Percentiles rank a stretch among this genome's conserved stretches.
phyloP scores from a whole-genome alignment of 495 filamentous ascomycete genomes.

The Bacidia rubella region DNA sequence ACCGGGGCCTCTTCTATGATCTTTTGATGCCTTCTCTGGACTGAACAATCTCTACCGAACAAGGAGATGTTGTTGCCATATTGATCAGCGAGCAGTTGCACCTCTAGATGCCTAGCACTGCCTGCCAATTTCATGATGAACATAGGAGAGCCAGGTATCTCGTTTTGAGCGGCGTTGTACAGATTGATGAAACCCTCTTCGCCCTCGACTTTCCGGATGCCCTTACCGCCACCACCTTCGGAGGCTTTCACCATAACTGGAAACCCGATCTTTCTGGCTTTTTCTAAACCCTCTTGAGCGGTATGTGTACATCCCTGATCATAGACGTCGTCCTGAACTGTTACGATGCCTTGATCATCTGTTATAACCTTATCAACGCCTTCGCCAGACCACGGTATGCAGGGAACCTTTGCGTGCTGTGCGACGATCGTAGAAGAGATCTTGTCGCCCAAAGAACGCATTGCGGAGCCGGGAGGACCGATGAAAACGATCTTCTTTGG shows the following conservation, averaged over 20 bases:
- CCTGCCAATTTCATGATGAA: conserved; percentile 99
- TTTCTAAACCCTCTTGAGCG: conserved; percentile 75
- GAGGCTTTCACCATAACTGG: conserved; percentile 99
- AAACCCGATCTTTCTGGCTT: conserved; percentile 85
- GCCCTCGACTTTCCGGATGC: conserved; percentile 87
- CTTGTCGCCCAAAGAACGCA: conserved; percentile 98
- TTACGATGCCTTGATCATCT: conserved; percentile 77
- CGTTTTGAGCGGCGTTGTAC: conserved; percentile 89
- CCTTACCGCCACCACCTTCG: conserved; percentile 99
- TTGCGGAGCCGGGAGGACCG: conserved; percentile 90
- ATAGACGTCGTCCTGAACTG: conserved; percentile 77
- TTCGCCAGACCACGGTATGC: conserved; percentile 95
- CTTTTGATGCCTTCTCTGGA: conserved; percentile 97
- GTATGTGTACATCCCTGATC: conserved; percentile 79
- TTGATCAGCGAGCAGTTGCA: conserved; percentile 93
- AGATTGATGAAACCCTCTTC: conserved; percentile 73
- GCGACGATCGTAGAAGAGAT: conserved; percentile 99
- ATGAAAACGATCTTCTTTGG: conserved; percentile 99
- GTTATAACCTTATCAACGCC: conserved; percentile 73
- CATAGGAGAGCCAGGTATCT: conserved; percentile 98
- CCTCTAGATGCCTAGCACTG: conserved; percentile 91
- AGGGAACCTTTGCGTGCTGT: conserved; percentile 91
- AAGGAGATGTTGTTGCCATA: conserved; percentile 99
- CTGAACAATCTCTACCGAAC: conserved; percentile 96
- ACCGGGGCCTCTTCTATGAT: conserved; percentile 99